Conservation (phyloP, 164 flowering plant genomes). For the Warburgia ugandensis region DNA sequence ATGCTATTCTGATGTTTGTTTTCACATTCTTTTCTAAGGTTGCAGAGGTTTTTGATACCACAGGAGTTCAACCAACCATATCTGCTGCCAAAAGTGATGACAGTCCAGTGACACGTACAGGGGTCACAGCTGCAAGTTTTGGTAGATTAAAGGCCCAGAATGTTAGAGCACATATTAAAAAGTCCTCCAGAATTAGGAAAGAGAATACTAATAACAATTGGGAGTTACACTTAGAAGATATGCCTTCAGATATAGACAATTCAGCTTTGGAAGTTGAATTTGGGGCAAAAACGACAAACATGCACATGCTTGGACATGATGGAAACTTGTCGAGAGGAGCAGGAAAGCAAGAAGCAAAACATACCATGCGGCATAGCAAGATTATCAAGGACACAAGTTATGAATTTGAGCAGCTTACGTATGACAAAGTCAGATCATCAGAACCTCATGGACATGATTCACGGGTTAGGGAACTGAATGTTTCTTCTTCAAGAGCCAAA, state of each 20-base stretch:
- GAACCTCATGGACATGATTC: constrained; percentile 12
- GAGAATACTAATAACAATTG: constrained; percentile 13
- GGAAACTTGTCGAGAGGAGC: constrained; percentile 14
- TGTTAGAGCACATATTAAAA: constrained; percentile 42
- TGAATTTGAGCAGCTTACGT: not conserved
- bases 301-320: constrained; percentile 7
- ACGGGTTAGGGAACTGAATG: constrained; percentile 7
- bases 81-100: constrained; percentile 3
- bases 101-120: constrained; percentile 1
- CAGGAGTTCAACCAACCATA: constrained; percentile 8
- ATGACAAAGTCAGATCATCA: constrained; percentile 2
- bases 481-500: constrained; percentile 21
- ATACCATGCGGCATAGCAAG: constrained; percentile 3
- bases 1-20: not conserved
- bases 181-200: constrained; percentile 27
- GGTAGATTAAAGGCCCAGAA: constrained; percentile 58
- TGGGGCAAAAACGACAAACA: constrained; percentile 11
- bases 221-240: constrained; percentile 12
- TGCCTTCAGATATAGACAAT: constrained; percentile 5
- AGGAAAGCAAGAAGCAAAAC: constrained; percentile 6
- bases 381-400: constrained; percentile 1
- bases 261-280: constrained; percentile 16
- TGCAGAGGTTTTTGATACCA: constrained; percentile 8
- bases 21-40: not conserved
- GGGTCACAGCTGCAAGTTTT: constrained; percentile 28